Conservation (phyloP, 345 rosid species). For the Anacardium occidentale region DNA sequence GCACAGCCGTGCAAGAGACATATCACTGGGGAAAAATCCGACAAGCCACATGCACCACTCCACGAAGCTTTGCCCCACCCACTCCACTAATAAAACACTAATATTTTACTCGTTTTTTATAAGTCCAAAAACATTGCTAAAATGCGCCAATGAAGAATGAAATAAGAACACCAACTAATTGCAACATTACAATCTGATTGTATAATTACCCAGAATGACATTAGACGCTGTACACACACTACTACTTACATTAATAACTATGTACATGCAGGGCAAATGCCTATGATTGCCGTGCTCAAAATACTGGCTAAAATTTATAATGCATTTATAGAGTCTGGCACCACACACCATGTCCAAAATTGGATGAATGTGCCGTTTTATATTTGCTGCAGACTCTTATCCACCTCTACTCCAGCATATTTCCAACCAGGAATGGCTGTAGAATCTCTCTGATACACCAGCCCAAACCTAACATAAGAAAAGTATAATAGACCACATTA, state of each 20-base stretch:
- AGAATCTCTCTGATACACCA: conserved; percentile 2
- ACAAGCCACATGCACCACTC: too few relatives aligned
- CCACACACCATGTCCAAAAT: conserved; percentile 30
- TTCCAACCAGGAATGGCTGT: conserved; percentile 6
- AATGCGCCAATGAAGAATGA: too few relatives aligned
- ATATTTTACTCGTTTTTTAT: too few relatives aligned
- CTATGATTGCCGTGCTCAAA: conserved; percentile 14
- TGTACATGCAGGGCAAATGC: conserved; percentile 29
- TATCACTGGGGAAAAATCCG: too few relatives aligned
- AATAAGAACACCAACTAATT: background rate
- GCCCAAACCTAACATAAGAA: conserved; percentile 9
- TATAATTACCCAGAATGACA: conserved; percentile 13
- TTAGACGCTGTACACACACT: conserved; percentile 15
- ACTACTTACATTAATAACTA: conserved; percentile 33
- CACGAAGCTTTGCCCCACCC: too few relatives aligned
- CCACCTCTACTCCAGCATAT: conserved; percentile 2
- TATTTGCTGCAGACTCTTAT: background rate
- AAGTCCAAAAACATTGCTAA: too few relatives aligned
- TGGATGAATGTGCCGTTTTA: conserved; percentile 23
- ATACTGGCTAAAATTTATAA: background rate
- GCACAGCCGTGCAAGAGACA: too few relatives aligned
- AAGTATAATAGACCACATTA: background rate
- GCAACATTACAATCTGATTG: background rate
- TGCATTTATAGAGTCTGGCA: conserved; percentile 10
- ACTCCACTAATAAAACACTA: too few relatives aligned